phyloP scores from a whole-genome alignment of 2,329 filamentous ascomycete genomes.

The Xylariaceae sp. region DNA sequence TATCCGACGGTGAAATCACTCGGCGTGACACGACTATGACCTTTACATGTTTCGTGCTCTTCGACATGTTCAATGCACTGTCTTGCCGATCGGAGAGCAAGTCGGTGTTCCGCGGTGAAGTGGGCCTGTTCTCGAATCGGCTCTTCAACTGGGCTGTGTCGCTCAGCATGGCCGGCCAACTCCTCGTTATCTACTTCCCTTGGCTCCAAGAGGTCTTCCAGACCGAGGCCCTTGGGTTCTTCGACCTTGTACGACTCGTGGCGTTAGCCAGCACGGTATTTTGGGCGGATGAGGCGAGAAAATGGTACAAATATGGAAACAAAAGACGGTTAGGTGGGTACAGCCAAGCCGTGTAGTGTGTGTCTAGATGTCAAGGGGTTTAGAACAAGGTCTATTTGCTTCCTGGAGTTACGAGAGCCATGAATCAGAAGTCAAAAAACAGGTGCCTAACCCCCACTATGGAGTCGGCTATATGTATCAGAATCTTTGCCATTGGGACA shows the following conservation, averaged over 20 bases:
- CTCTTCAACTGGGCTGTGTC: constrained; percentile 97
- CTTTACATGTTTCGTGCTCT: constrained; percentile 97
- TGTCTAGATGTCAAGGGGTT: neutral
- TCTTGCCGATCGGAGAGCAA: constrained; percentile 90
- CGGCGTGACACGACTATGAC: constrained; percentile 98
- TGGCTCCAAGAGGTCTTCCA: constrained; percentile 94
- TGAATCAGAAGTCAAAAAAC: too few relatives aligned
- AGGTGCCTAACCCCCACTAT: too few relatives aligned
- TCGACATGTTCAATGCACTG: constrained; percentile 99
- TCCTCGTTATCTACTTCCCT: constrained; percentile 90
- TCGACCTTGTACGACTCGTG: constrained; percentile 70
- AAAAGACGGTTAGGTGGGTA: constrained; percentile 57
- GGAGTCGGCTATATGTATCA: too few relatives aligned
- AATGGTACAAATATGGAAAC: constrained; percentile 65
- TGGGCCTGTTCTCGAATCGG: constrained; percentile 77
- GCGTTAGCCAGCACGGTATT: constrained; percentile 84
- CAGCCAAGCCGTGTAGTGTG: constrained; percentile 52
- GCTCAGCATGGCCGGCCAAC: constrained; percentile 77
- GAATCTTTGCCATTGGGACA: too few relatives aligned
- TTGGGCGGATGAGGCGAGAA: constrained; percentile 88
- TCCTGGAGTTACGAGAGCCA: too few relatives aligned
- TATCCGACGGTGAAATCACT: constrained; percentile 73
- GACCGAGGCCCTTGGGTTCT: constrained; percentile 75
- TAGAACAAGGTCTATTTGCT: too few relatives aligned
- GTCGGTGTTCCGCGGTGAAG: constrained; percentile 80